These are phyloP conservation scores for Nephelium lappaceum DNA, from an alignment of 345 rosid genomes.

Conservation along the genomic window DNA sequence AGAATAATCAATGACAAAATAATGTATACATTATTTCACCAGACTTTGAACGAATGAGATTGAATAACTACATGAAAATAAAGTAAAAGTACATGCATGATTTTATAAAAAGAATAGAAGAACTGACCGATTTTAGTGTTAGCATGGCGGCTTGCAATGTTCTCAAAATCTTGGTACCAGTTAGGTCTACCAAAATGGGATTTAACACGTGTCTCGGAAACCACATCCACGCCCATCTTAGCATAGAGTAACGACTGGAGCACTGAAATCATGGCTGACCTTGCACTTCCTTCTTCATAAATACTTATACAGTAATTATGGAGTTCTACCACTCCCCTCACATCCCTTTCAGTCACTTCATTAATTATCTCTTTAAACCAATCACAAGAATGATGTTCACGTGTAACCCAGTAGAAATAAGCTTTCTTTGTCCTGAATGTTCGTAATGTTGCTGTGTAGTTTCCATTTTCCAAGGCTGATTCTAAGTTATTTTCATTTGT, in stretches of 20 bases:
- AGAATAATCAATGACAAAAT: no score
- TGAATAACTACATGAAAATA: no score
- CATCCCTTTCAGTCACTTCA: slow-evolving; percentile 75
- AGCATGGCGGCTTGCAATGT: slow-evolving; percentile 55
- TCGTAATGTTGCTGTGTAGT: slow-evolving; percentile 17
- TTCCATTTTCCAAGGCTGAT: slow-evolving; percentile 28
- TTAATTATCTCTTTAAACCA: slow-evolving; percentile 64
- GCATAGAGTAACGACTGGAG: slow-evolving; percentile 77
- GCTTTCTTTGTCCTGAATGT: slow-evolving; percentile 63
- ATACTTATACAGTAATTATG: slow-evolving; percentile 85
- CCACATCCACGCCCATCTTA: slow-evolving; percentile 79
- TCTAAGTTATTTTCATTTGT: slow-evolving; percentile 18
- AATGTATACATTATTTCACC: background rate
- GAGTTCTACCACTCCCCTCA: slow-evolving; percentile 60
- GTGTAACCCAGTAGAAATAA: slow-evolving; percentile 86
- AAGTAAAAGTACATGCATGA: no score
- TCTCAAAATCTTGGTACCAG: slow-evolving; percentile 81
- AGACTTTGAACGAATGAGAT: no score
- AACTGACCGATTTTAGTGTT: slow-evolving; percentile 58
- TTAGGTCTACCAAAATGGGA: slow-evolving; percentile 82
- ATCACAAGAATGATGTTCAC: slow-evolving; percentile 54
- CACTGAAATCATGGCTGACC: slow-evolving; percentile 81
- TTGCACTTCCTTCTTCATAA: slow-evolving; percentile 84
- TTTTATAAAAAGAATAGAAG: no score
- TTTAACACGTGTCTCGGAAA: slow-evolving; percentile 74